Percentiles rank a stretch among this genome's conserved stretches.
phyloP scores from a whole-genome alignment of 306 rosid genomes.

The Cucurbita ficifolia region DNA sequence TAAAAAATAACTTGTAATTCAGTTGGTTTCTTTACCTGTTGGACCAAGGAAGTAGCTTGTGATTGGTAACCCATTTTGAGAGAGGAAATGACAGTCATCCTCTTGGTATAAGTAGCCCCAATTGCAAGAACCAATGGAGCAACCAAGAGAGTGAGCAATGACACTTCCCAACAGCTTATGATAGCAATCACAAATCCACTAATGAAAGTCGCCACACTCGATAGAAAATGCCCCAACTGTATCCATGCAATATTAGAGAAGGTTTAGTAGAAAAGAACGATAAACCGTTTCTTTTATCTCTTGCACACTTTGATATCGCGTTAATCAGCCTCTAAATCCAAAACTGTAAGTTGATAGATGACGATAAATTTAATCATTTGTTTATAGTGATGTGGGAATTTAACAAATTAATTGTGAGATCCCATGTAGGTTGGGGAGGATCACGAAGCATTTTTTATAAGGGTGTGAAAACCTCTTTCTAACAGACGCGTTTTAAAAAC shows the following conservation, averaged over 20 bases:
- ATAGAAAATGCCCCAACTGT: constrained; percentile 68
- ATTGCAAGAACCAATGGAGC: constrained; percentile 61
- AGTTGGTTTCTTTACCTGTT: constrained; percentile 33
- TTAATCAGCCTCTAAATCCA: too few species aligned
- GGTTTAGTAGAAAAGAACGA: background rate
- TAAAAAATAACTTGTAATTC: background rate
- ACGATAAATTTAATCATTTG: too few species aligned
- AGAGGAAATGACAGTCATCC: constrained; percentile 47
- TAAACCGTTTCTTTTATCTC: background rate
- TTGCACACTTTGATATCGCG: too few species aligned
- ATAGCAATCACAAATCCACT: constrained; percentile 58
- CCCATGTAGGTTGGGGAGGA: too few species aligned
- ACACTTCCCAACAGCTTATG: constrained; percentile 61
- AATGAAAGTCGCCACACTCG: constrained; percentile 53
- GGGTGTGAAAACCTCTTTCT: too few species aligned
- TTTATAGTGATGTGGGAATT: too few species aligned
- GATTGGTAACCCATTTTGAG: constrained; percentile 50
- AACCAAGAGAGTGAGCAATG: constrained; percentile 48
- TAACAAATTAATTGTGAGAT: too few species aligned
- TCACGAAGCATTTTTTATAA: too few species aligned
- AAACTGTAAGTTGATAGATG: too few species aligned
- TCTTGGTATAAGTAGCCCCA: constrained; percentile 71
- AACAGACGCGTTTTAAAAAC: too few species aligned
- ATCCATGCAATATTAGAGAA: background rate
- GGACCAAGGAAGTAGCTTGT: constrained; percentile 58